These are phyloP conservation scores for Cinnamomum micranthum DNA, from an alignment of 164 flowering plant species.

Conservation along the genomic window DNA sequence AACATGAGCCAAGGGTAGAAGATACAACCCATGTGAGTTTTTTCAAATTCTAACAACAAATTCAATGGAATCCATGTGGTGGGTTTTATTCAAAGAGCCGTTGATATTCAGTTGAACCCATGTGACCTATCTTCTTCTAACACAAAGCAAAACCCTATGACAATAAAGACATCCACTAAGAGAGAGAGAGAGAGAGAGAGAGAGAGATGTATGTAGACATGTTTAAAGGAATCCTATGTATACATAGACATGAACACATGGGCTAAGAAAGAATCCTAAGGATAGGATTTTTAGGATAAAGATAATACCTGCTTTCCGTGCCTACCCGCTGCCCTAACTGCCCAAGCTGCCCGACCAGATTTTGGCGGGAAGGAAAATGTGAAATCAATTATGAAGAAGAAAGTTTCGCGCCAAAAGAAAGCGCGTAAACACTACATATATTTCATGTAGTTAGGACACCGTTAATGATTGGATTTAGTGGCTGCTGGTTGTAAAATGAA, in stretches of 20 bases:
- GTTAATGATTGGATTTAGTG: no score
- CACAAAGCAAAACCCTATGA: neutral
- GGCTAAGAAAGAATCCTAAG: neutral
- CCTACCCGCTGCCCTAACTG: conserved; percentile 2
- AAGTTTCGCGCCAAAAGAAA: neutral
- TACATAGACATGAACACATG: neutral
- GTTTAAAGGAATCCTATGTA: conserved; percentile 4
- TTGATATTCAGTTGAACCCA: neutral
- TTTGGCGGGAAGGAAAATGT: neutral
- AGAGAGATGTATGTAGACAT: neutral
- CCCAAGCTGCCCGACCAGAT: neutral
- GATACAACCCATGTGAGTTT: no score
- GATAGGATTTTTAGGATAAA: neutral
- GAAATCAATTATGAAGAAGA: neutral
- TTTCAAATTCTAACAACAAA: neutral
- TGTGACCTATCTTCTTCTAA: neutral
- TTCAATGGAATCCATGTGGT: conserved; percentile 1
- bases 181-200: neutral
- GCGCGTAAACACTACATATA: no score
- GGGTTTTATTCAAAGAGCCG: neutral
- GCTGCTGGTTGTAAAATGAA: no score
- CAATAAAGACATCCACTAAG: neutral
- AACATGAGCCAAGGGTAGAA: no score
- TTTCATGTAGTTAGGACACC: no score
- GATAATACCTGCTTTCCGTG: neutral